phyloP scores from a whole-genome alignment of 2,329 filamentous ascomycete species.

The Metarhizium sp. region DNA sequence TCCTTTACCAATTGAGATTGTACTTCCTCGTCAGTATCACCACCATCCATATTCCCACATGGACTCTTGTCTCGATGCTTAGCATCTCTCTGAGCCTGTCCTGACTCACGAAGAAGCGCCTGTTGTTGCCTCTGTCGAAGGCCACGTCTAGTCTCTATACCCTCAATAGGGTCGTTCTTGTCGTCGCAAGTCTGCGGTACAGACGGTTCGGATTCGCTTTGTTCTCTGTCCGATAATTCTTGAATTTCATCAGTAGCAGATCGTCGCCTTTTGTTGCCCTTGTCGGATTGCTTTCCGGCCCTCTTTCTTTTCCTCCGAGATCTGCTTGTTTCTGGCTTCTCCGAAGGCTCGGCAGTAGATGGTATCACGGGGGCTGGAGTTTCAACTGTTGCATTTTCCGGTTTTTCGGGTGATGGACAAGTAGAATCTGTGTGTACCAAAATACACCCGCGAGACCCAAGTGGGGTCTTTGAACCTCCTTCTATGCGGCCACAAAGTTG shows the following conservation, averaged over 20 bases:
- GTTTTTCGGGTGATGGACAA: slow-evolving; percentile 9
- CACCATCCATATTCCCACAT: slow-evolving; percentile 13
- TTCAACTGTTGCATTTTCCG: slow-evolving; percentile 5
- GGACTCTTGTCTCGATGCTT: slow-evolving; percentile 4
- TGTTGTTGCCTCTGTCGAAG: slow-evolving; percentile 10
- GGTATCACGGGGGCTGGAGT: slow-evolving; percentile 12
- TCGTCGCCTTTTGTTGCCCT: slow-evolving; percentile 12
- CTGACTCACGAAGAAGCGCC: neutral
- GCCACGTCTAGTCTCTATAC: slow-evolving; percentile 12
- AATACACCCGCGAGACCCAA: slow-evolving; percentile 10
- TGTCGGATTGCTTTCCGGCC: slow-evolving; percentile 11
- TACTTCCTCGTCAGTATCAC: slow-evolving; percentile 31
- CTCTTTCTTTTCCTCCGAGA: slow-evolving; percentile 18
- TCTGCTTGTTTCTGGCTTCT: slow-evolving; percentile 1
- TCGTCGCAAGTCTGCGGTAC: neutral
- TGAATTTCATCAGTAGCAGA: slow-evolving; percentile 9
- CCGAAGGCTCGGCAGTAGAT: slow-evolving; percentile 11
- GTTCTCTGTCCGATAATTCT: neutral
- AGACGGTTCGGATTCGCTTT: neutral
- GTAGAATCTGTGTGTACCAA: slow-evolving; percentile 12
- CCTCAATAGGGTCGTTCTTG: neutral
- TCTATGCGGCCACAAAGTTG: neutral
- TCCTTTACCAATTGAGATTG: slow-evolving; percentile 32
- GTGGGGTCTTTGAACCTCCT: neutral
- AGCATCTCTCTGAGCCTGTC: neutral